Percentiles rank a stretch among this genome's conserved stretches.
Evolutionary conservation across 2,329 filamentous ascomycete genomes (phyloP).

Genomic region (Pyricularia grisea): DNA sequence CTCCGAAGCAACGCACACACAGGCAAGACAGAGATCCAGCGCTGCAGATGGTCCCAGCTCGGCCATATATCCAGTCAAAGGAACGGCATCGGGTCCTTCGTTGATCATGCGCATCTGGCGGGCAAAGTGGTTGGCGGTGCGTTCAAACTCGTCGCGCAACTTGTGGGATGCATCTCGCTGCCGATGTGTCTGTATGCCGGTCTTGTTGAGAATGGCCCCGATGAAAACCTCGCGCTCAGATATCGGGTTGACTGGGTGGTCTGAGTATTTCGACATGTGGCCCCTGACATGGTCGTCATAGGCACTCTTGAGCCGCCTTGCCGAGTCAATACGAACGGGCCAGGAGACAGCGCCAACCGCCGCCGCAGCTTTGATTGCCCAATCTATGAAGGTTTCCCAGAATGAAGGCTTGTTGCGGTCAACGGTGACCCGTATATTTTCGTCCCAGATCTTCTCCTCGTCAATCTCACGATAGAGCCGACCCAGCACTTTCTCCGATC

Average conservation of each 20-base stretch:
- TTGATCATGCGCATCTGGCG: slow-evolving; percentile 12
- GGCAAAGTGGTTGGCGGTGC: slow-evolving; percentile 28
- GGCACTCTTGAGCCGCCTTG: slow-evolving; percentile 24
- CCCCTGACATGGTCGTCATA: slow-evolving; percentile 34
- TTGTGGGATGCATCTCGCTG: slow-evolving; percentile 42
- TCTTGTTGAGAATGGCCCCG: slow-evolving; percentile 43
- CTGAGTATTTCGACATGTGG: slow-evolving; percentile 32
- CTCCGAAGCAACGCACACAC: slow-evolving; percentile 12
- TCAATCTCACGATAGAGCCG: slow-evolving; percentile 63
- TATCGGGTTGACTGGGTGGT: slow-evolving; percentile 32
- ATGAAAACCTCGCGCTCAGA: slow-evolving; percentile 46
- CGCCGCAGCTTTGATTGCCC: slow-evolving; percentile 18
- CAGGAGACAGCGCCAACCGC: slow-evolving; percentile 23
- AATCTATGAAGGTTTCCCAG: slow-evolving; percentile 30
- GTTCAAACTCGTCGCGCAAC: slow-evolving; percentile 41
- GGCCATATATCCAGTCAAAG: not conserved
- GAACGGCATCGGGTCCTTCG: not conserved
- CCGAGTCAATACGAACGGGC: slow-evolving; percentile 24
- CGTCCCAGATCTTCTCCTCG: slow-evolving; percentile 55
- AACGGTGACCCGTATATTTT: slow-evolving; percentile 30
- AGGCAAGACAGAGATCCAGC: slow-evolving; percentile 22
- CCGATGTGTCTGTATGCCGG: slow-evolving; percentile 35
- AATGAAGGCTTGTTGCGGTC: slow-evolving; percentile 22
- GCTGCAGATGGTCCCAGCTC: slow-evolving; percentile 8
- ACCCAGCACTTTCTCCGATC: slow-evolving; percentile 59